Evolutionary conservation across 768 basidiomycete genomes (phyloP).

Genomic region (Tylopilus felleus): DNA sequence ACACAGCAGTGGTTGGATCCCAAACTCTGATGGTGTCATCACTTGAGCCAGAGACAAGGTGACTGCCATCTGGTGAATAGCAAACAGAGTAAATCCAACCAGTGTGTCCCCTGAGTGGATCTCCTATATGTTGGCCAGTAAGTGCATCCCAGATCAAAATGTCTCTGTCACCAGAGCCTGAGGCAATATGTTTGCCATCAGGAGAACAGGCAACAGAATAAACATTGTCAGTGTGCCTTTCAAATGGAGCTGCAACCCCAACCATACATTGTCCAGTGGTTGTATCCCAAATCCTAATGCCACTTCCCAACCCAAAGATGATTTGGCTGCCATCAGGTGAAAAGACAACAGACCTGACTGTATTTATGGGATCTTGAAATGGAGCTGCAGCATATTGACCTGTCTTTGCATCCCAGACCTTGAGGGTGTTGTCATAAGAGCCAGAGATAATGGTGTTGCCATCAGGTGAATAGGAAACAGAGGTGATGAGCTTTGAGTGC

Average conservation of each 20-base stretch:
- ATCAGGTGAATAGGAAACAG: constrained; percentile 17
- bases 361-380: not conserved
- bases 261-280: not conserved
- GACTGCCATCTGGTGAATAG: constrained; percentile 29
- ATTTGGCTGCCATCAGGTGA: constrained; percentile 24
- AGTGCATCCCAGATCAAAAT: constrained; percentile 12
- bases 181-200: constrained; percentile 12
- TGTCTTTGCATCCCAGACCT: constrained; percentile 9
- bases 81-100: constrained; percentile 11
- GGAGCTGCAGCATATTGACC: constrained; percentile 3
- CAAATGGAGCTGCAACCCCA: not conserved
- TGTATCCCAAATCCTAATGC: constrained; percentile 9
- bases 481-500: constrained; percentile 1
- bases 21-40: constrained; percentile 25
- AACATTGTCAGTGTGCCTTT: not conserved
- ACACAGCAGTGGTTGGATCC: constrained; percentile 12
- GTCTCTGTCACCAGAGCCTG: constrained; percentile 3
- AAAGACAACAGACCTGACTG: not conserved
- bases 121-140: constrained; percentile 6
- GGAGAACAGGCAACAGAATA: constrained; percentile 12
- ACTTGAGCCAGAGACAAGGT: constrained; percentile 18
- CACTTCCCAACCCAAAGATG: constrained; percentile 11
- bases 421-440: constrained; percentile 6
- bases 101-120: constrained; percentile 5
- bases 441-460: constrained; percentile 11